phyloP scores from a whole-genome alignment of 345 rosid genomes.

The Hibiscus tridactylites region DNA sequence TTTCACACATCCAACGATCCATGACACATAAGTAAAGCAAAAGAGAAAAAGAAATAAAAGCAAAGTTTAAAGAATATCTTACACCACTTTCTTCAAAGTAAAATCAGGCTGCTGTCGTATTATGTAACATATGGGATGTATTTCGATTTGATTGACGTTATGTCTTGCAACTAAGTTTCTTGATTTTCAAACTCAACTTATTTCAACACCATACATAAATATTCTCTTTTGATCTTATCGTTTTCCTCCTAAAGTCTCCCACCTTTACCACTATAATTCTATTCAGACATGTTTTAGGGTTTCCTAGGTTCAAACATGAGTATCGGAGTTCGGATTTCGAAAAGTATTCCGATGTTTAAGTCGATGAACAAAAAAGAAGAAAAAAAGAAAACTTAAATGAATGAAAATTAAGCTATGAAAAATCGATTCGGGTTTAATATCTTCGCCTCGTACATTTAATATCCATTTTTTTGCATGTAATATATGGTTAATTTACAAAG shows the following conservation, averaged over 20 bases:
- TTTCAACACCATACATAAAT: background rate
- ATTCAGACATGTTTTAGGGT: background rate
- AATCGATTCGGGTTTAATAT: too few species aligned
- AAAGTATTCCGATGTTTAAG: too few species aligned
- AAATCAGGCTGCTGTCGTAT: background rate
- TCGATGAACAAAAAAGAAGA: background rate
- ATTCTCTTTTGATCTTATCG: slow-evolving; percentile 8
- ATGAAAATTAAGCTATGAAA: too few species aligned
- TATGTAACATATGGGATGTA: background rate
- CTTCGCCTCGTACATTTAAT: too few species aligned
- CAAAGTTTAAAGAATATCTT: background rate
- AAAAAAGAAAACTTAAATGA: background rate
- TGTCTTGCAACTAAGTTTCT: slow-evolving; percentile 8
- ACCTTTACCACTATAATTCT: background rate
- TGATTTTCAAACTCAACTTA: slow-evolving; percentile 6
- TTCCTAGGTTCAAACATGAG: too few species aligned
- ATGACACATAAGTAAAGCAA: background rate
- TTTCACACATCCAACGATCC: background rate
- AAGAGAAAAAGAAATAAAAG: background rate
- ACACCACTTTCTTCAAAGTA: background rate
- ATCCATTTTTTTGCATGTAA: too few species aligned
- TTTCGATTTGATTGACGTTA: slow-evolving; percentile 16
- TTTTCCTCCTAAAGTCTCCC: slow-evolving; percentile 10
- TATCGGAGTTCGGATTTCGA: too few species aligned
- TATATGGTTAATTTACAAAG: too few species aligned